These are phyloP conservation scores for Tetrapisispora fleetii DNA, from an alignment of 805 yeast genomes.

Conservation along the genomic window DNA sequence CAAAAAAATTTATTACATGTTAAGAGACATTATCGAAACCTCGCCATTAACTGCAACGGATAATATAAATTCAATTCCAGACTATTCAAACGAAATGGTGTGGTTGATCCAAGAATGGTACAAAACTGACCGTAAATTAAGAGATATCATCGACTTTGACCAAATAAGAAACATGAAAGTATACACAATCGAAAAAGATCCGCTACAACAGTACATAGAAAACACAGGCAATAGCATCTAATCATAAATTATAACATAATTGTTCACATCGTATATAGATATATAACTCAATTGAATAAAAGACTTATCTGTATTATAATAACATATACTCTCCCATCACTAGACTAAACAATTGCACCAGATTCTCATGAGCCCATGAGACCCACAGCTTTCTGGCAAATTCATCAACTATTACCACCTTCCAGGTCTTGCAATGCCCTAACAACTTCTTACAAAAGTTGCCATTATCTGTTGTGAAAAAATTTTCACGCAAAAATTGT, in stretches of 20 bases:
- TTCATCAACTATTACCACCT: too few species aligned
- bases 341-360: too few species aligned
- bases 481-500: neutral
- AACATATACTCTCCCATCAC: too few species aligned
- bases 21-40: conserved; percentile 55
- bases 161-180: conserved; percentile 35
- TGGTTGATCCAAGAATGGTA: conserved; percentile 63
- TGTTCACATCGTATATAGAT: too few species aligned
- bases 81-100: conserved; percentile 49
- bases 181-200: conserved; percentile 48
- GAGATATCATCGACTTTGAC: conserved; percentile 44
- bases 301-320: neutral
- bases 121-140: conserved; percentile 48
- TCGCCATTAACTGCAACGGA: conserved; percentile 14
- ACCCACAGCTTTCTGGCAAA: too few species aligned
- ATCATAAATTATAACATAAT: too few species aligned
- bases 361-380: too few species aligned
- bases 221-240: conserved; percentile 29
- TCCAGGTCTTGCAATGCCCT: neutral
- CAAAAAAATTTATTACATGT: conserved; percentile 54
- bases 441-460: neutral
- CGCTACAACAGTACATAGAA: conserved; percentile 40
- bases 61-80: conserved; percentile 37
- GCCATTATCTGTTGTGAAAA: neutral
- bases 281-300: neutral